phyloP scores from a whole-genome alignment of 2,329 filamentous ascomycete species.

The Cladosporium austrohemisphaericum region DNA sequence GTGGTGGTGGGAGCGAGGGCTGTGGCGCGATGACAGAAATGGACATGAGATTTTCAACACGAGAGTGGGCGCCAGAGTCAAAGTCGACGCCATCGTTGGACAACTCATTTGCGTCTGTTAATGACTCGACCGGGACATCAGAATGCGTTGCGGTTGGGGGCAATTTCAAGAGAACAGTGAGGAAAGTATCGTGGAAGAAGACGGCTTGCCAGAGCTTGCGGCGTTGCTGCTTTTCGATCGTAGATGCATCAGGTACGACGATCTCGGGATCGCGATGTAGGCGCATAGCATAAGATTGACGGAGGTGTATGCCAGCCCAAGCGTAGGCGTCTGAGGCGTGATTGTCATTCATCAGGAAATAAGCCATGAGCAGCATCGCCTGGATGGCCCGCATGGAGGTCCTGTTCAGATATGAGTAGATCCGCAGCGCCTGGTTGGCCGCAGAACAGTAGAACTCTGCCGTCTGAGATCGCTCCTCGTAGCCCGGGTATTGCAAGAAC shows the following conservation, averaged over 20 bases:
- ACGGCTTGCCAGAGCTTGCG: constrained; percentile 81
- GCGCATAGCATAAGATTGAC: constrained; percentile 78
- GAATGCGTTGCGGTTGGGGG: constrained; percentile 76
- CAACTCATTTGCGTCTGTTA: constrained; percentile 60
- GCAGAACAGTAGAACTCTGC: constrained; percentile 78
- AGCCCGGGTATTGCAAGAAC: constrained; percentile 59
- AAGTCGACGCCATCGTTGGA: constrained; percentile 54
- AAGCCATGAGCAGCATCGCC: constrained; percentile 77
- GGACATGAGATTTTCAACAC: constrained; percentile 50
- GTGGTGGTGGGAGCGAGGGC: constrained; percentile 30
- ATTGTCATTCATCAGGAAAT: constrained; percentile 83
- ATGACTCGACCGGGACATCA: constrained; percentile 71
- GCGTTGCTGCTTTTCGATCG: constrained; percentile 72
- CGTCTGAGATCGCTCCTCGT: constrained; percentile 65
- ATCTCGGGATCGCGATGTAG: constrained; percentile 76
- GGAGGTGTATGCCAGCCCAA: constrained; percentile 71
- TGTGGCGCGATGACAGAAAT: constrained; percentile 48
- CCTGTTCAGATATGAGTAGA: constrained; percentile 72
- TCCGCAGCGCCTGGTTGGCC: constrained; percentile 70
- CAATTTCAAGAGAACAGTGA: constrained; percentile 72
- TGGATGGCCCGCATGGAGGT: constrained; percentile 70
- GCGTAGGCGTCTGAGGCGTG: constrained; percentile 80
- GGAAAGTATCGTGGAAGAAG: constrained; percentile 74
- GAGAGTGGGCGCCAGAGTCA: constrained; percentile 45
- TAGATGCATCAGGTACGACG: constrained; percentile 60